Percentiles rank a stretch among this genome's conserved stretches.
Conservation (phyloP, 2,329 filamentous ascomycete genomes). For the Ascosphaera pollenicola region DNA sequence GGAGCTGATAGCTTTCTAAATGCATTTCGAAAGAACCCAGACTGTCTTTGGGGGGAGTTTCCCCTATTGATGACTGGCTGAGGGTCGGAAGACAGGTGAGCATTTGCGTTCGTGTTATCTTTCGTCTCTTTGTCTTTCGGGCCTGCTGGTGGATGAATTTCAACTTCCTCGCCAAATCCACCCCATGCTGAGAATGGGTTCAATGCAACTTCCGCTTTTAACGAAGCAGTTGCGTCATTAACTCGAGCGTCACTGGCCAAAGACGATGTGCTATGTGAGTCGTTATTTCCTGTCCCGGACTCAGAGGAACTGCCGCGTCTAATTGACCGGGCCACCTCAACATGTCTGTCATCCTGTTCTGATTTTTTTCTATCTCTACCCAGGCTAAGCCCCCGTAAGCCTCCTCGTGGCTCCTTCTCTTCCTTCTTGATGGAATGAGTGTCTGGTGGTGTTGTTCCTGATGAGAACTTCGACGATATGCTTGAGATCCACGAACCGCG, state of each 20-base stretch:
- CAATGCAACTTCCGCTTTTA: background rate
- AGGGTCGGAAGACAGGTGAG: background rate
- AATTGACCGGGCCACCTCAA: background rate
- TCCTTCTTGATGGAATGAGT: slow-evolving; percentile 26
- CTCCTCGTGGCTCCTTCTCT: background rate
- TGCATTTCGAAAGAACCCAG: background rate
- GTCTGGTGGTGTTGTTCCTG: slow-evolving; percentile 26
- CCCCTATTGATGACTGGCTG: background rate
- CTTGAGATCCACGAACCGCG: slow-evolving; percentile 80
- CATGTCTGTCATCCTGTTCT: background rate
- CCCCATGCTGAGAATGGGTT: background rate
- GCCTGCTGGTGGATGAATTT: background rate
- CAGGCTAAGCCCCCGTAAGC: background rate
- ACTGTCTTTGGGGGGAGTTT: background rate
- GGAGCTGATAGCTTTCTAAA: background rate
- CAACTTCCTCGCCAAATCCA: background rate
- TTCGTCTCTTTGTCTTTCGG: background rate
- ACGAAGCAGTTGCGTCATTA: background rate
- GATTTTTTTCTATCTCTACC: background rate
- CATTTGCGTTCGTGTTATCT: background rate
- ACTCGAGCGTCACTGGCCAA: background rate
- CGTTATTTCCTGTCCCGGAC: background rate
- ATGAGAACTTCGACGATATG: slow-evolving; percentile 79
- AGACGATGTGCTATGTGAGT: background rate
- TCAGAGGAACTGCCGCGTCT: background rate